These are phyloP conservation scores for Syncephalastrum racemosum DNA, from an alignment of 371 early-diverging fungal genomes.

Conservation along the genomic window DNA sequence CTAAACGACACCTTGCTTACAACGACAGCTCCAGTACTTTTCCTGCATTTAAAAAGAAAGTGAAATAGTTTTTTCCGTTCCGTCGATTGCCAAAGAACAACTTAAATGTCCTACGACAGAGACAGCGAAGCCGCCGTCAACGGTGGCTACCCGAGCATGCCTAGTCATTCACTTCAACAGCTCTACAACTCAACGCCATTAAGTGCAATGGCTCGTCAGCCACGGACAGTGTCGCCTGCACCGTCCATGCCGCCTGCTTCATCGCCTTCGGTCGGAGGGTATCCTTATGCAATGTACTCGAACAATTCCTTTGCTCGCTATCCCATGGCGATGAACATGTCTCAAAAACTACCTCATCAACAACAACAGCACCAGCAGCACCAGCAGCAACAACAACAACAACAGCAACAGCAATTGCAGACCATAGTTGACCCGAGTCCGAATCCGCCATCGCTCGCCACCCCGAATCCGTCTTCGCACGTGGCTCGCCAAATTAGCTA, in stretches of 20 bases:
- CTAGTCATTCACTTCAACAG: conserved; percentile 18
- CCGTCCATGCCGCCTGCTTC: conserved; percentile 50
- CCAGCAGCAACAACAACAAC: conserved; percentile 9
- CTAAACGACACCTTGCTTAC: no score
- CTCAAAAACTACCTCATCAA: conserved; percentile 40
- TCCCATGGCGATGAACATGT: conserved; percentile 46
- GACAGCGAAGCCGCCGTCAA: conserved; percentile 21
- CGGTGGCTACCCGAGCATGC: conserved; percentile 14
- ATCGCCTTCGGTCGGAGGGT: conserved; percentile 23
- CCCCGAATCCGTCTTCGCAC: conserved; percentile 42
- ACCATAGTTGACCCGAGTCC: conserved; percentile 1
- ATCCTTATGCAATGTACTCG: conserved; percentile 35
- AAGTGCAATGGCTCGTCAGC: conserved; percentile 29
- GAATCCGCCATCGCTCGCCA: conserved; percentile 9
- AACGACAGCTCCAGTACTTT: no score
- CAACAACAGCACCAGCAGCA: conserved; percentile 30
- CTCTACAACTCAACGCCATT: conserved; percentile 15
- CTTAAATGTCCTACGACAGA: conserved; percentile 25
- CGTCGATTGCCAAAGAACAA: no score
- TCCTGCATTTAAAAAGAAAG: no score
- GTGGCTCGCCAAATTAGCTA: conserved; percentile 74
- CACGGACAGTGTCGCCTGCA: conserved; percentile 29
- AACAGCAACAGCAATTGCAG: conserved; percentile 19
- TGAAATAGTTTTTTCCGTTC: no score
- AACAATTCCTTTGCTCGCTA: conserved; percentile 45